Evolutionary conservation across 2,329 filamentous ascomycete genomes (phyloP).

Genomic region (Penicillium sp.): DNA sequence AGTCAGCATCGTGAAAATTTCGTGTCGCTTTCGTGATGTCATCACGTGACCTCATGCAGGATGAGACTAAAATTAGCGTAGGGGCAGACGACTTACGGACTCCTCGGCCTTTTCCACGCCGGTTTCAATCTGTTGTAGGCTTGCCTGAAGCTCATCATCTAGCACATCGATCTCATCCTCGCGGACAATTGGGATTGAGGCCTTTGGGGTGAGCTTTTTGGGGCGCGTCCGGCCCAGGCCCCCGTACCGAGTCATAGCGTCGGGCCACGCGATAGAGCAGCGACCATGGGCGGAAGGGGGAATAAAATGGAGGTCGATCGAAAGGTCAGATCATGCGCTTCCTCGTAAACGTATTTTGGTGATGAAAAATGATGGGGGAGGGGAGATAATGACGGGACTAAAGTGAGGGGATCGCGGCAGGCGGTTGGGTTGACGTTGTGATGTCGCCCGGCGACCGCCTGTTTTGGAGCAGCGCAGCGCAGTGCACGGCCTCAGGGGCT

Average conservation of each 20-base stretch:
- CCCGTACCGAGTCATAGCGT: slow-evolving; percentile 47
- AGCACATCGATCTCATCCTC: slow-evolving; percentile 88
- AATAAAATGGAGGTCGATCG: slow-evolving; percentile 63
- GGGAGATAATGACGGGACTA: slow-evolving; percentile 33
- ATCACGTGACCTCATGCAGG: slow-evolving; percentile 41
- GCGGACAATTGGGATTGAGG: slow-evolving; percentile 78
- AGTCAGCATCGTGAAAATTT: slow-evolving; percentile 34
- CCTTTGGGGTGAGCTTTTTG: slow-evolving; percentile 84
- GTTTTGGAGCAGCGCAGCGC: slow-evolving; percentile 35
- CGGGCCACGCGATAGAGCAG: slow-evolving; percentile 36
- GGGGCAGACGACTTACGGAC: slow-evolving; percentile 69
- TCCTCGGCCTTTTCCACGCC: slow-evolving; percentile 97
- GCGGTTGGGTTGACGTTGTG: slow-evolving; percentile 47
- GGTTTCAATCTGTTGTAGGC: slow-evolving; percentile 82
- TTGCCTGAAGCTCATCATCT: slow-evolving; percentile 80
- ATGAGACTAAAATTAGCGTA: slow-evolving; percentile 31
- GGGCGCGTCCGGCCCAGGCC: slow-evolving; percentile 50
- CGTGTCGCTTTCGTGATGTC: slow-evolving; percentile 29
- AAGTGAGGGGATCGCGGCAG: slow-evolving; percentile 19
- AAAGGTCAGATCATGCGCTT: slow-evolving; percentile 60
- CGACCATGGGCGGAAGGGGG: slow-evolving; percentile 49
- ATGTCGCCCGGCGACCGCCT: slow-evolving; percentile 41
- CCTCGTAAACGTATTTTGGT: slow-evolving; percentile 51
- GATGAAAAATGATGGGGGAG: slow-evolving; percentile 55
- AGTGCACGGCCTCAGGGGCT: slow-evolving; percentile 43